Conservation (phyloP, 2,329 filamentous ascomycete species). For the Leptodontidium sp. region DNA sequence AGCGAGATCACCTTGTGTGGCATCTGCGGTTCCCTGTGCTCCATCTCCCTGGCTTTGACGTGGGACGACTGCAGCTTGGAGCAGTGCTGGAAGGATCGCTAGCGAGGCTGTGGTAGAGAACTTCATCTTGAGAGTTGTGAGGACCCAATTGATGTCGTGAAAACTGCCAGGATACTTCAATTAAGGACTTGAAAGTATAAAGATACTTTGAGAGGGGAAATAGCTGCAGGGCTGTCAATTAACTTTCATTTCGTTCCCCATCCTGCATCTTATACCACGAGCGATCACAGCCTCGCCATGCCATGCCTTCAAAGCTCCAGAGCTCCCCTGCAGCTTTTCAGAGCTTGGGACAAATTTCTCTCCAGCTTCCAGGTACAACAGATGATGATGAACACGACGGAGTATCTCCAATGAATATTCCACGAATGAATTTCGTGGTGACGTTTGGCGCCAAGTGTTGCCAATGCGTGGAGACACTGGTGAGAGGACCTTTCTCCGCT, state of each 20-base stretch:
- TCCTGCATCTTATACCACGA: not conserved
- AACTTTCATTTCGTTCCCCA: not conserved
- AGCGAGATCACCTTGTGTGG: not conserved
- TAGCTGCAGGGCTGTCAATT: not conserved
- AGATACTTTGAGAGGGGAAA: not conserved
- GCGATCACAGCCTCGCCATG: not conserved
- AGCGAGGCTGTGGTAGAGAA: slow-evolving; percentile 6
- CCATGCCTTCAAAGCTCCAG: not conserved
- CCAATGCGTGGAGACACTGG: not conserved
- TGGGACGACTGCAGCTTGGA: not conserved
- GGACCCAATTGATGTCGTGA: not conserved
- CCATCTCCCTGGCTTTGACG: slow-evolving; percentile 6
- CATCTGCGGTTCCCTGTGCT: not conserved
- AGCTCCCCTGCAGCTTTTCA: not conserved
- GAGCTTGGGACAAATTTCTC: slow-evolving; percentile 2
- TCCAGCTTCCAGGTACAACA: not conserved
- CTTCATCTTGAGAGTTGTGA: not conserved
- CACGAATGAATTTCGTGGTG: not conserved
- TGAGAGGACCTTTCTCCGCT: not conserved
- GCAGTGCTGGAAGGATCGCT: not conserved
- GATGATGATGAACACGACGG: not conserved
- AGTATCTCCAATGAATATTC: not conserved
- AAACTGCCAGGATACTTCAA: not conserved
- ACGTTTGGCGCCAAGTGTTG: not conserved
- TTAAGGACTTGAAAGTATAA: not conserved